Percentiles rank a stretch among this genome's conserved stretches.
These are phyloP conservation scores for Botrytis deweyae DNA, from an alignment of 2,329 filamentous ascomycete genomes.

Conservation along the genomic window DNA sequence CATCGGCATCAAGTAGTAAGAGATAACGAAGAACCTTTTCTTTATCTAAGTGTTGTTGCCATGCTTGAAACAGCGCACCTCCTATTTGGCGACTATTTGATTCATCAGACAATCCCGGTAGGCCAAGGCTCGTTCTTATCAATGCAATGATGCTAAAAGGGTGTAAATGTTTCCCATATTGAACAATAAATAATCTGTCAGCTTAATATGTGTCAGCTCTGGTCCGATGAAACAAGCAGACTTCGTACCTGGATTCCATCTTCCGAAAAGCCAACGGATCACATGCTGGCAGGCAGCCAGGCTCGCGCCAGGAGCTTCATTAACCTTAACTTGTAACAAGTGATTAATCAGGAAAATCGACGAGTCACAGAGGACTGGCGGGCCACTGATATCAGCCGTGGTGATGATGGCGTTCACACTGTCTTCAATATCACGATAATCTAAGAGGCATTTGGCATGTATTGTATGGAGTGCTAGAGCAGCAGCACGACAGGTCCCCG, in stretches of 20 bases:
- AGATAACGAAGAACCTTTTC: slow-evolving; percentile 53
- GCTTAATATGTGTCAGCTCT: slow-evolving; percentile 44
- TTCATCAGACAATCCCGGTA: slow-evolving; percentile 29
- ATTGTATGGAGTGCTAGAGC: slow-evolving; percentile 68
- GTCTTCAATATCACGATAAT: slow-evolving; percentile 65
- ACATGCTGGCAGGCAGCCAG: slow-evolving; percentile 68
- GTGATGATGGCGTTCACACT: slow-evolving; percentile 71
- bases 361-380: slow-evolving; percentile 75
- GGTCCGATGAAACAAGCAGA: background rate
- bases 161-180: slow-evolving; percentile 61
- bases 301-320: slow-evolving; percentile 66
- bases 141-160: slow-evolving; percentile 67
- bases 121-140: slow-evolving; percentile 67
- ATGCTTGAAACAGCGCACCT: slow-evolving; percentile 37
- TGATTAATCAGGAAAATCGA: slow-evolving; percentile 71
- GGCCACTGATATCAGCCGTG: slow-evolving; percentile 78
- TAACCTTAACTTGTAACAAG: slow-evolving; percentile 64
- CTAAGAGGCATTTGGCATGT: slow-evolving; percentile 63
- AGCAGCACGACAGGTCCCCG: slow-evolving; percentile 71
- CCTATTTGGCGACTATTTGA: slow-evolving; percentile 26
- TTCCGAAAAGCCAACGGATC: slow-evolving; percentile 76
- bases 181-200: slow-evolving; percentile 66
- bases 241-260: slow-evolving; percentile 75
- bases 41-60: slow-evolving; percentile 40
- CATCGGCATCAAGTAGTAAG: slow-evolving; percentile 47